Evolutionary conservation across 116 monocot genomes (phyloP).

Genomic region (Zostera marina): DNA sequence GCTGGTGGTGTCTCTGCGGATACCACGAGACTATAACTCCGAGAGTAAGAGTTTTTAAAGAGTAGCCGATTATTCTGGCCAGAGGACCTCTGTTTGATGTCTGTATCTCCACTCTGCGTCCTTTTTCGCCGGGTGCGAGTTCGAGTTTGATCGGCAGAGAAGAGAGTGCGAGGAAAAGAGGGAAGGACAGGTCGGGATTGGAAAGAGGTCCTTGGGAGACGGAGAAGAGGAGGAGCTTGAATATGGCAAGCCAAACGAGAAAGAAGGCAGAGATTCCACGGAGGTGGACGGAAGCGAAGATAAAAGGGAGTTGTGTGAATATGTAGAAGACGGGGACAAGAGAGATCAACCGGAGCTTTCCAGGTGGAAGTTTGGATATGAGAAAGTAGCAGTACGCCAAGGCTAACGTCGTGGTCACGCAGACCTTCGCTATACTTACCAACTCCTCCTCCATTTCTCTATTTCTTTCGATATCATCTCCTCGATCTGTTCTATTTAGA

Average conservation of each 20-base stretch:
- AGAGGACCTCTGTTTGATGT: too few relatives aligned
- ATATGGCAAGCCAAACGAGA: conserved; percentile 39
- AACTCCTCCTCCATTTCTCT: too few relatives aligned
- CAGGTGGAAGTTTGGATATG: background rate
- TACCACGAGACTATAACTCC: conserved; percentile 22
- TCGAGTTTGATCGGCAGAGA: conserved; percentile 41
- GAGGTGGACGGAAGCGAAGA: conserved; percentile 31
- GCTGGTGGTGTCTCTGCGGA: conserved; percentile 9
- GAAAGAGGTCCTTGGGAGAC: conserved; percentile 35
- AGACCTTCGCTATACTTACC: too few relatives aligned
- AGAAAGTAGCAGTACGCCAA: background rate
- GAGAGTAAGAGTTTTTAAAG: conserved; percentile 17
- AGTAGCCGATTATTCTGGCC: conserved; percentile 6
- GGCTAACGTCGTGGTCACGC: background rate
- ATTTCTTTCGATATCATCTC: too few relatives aligned
- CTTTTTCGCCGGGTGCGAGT: too few relatives aligned
- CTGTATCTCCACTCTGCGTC: too few relatives aligned
- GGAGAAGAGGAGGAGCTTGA: conserved; percentile 72
- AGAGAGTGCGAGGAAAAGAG: conserved; percentile 26
- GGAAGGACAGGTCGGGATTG: conserved; percentile 17
- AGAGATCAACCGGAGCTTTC: conserved; percentile 10
- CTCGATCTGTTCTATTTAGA: too few relatives aligned
- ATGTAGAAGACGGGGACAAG: conserved; percentile 29
- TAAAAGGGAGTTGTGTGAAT: conserved; percentile 27
- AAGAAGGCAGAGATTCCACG: conserved; percentile 37